Base-by-base conservation (phyloP, 148 eudicot genomes). In the Nepenthes mirabilis region DNA sequence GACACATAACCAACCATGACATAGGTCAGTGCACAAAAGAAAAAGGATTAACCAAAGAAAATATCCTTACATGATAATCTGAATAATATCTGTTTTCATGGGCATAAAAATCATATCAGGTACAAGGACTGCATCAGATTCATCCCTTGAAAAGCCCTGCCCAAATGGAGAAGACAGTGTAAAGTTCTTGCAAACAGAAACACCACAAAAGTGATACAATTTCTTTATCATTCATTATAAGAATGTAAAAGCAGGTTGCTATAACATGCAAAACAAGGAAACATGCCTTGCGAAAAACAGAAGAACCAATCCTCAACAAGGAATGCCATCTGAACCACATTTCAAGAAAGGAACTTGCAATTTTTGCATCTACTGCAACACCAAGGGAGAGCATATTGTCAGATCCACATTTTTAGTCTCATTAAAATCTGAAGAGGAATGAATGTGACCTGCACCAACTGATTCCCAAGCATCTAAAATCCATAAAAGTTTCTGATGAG, bases 311-410 rank as follows among this genome's bases (percentile, higher is more conserved):
- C 99, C 99, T 88, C 82, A 89, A 67, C 59, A 80, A 75, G 57
- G 80, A 77, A 74, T 88, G 99, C 99, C 99, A 93, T 47, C 80
- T 86, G 66, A 75, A 84, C 99, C 99, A 93, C 85, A 86, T 79
- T 69, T 84, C 96, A 60, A 84, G 77, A 59, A 77, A 63, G 56
- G 77, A 79, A 73, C 84, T 77, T 48, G 87, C 62, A 65, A 88
- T 40, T 65, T 79, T 80, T 36, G 60, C 45, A 48, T 50, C 54
- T 36, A 68, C 96, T 88, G 88, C 69, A 73, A 56, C 43, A 58
- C 53, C 33, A 70, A 58, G n/a, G 61, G 59, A 47, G 57, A 8
- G 47, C 14, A 64, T 57, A 47, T 59, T 10, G 43, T 33, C 48
- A 67, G 48, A 53, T 49, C 34, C 37, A 11, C 52, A 52, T 32